Percentiles rank a stretch among this genome's conserved stretches.
Evolutionary conservation across 176 grass and related monocot genomes (phyloP).

Genomic region (Hsuehochloa calcarea): DNA sequence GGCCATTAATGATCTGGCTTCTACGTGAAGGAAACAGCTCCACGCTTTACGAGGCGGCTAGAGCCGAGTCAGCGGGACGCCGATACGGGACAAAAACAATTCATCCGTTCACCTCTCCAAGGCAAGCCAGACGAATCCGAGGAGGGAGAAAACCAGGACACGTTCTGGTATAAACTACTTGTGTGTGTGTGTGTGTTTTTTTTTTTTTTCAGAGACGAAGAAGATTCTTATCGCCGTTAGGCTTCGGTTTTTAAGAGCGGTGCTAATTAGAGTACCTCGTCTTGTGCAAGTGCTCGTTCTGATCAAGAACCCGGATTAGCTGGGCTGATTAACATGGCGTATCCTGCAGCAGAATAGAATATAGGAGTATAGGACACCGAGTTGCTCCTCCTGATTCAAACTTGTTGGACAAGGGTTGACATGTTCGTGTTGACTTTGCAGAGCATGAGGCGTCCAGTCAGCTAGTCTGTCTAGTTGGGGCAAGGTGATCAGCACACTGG

Average conservation of each 20-base stretch:
- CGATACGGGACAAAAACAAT: neutral
- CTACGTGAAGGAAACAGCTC: conserved; percentile 20
- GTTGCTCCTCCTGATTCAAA: neutral
- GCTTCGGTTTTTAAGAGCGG: neutral
- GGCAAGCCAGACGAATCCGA: conserved; percentile 29
- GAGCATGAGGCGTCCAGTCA: neutral
- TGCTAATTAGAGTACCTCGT: neutral
- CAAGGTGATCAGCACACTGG: neutral
- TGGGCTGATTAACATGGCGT: neutral
- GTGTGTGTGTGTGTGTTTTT: too few species aligned
- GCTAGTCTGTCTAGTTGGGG: neutral
- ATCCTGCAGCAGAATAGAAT: neutral
- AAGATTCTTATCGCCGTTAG: neutral
- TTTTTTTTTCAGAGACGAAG: neutral
- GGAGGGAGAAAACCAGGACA: neutral
- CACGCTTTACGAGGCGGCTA: conserved; percentile 5
- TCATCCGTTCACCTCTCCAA: neutral
- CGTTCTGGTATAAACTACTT: too few species aligned
- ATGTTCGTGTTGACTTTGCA: neutral
- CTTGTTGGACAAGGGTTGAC: conserved; percentile 24
- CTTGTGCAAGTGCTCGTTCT: neutral
- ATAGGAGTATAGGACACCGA: neutral
- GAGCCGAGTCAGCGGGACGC: neutral
- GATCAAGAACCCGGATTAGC: neutral
- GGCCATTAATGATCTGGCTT: conserved; percentile 37